Base-by-base conservation (phyloP, 371 early-diverging fungal genomes). In the Fennellomyces sp. region DNA sequence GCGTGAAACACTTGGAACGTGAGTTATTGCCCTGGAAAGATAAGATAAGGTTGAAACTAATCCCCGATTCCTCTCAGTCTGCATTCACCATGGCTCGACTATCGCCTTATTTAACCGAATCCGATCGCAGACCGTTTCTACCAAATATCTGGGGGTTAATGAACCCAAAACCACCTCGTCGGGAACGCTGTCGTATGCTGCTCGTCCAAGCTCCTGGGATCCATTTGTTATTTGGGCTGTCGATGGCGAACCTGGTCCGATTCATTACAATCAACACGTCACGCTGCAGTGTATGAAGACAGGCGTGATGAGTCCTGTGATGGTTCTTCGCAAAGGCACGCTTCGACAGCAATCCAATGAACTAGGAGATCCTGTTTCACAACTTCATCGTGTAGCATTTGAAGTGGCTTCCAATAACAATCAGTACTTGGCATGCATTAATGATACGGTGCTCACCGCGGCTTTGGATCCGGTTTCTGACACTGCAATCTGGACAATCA, bases 201-300 rank as follows among this genome's bases (percentile, higher is more conserved):
- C 45, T 15, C 74, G 58, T 4, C 49, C 52, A 19, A 45, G 35
- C 42, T 72, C 82, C 21, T 94, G 95, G 95, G 92, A 93, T 53
- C 89, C 91, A 7, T 94, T 93, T 73, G 82, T 92, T 30, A 89
- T 94, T 58, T 94, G 93, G 93, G 81, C 88, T 21, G 89, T 91
- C 39, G 81, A 90, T 58, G 57, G 61, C 27, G 27, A 52, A 29
- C 66, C 70, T 66, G 13, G 55, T 65, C 29, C 60, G 66, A 47
- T 86, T 81, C 52, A 88, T 88, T 91, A 90, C 64, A 90, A 90
- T 64, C 90, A 91, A 68, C 86, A 83, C 0, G 84, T 91, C 45
- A 89, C 91, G 4, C 72, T 91, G 17, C 90, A 90, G 66, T 91
- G 91, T 50, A 73, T 88, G 21, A 78, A 82, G 52, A 91, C 92